A percentile compares a stretch with the other conserved stretches of the same genome.
These are phyloP conservation scores for Candida hungchunana DNA, from an alignment of 805 yeast genomes.

Conservation along the genomic window DNA sequence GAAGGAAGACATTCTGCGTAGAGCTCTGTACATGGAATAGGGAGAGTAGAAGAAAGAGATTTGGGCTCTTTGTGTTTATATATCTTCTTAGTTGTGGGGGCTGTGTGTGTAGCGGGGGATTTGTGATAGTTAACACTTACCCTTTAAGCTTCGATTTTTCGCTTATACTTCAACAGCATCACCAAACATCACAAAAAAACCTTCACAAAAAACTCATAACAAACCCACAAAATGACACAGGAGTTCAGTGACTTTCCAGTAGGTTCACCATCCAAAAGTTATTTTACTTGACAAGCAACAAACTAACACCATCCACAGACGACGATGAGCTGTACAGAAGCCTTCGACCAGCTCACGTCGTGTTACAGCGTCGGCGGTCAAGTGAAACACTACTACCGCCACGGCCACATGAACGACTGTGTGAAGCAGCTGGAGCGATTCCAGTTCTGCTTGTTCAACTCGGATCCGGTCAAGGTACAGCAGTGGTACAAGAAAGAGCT, in stretches of 20 bases:
- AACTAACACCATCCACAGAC: slow-evolving; percentile 21
- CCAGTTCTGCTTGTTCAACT: slow-evolving; percentile 71
- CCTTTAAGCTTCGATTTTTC: too few species aligned
- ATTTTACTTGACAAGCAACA: too few species aligned
- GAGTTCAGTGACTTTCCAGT: slow-evolving; percentile 24
- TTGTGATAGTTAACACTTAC: too few species aligned
- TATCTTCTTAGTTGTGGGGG: too few species aligned
- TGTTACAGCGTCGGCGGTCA: slow-evolving; percentile 94
- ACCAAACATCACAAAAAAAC: too few species aligned
- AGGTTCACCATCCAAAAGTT: slow-evolving; percentile 3
- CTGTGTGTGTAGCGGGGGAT: too few species aligned
- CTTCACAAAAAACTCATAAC: background rate
- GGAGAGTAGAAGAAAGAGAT: too few species aligned
- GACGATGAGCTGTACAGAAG: slow-evolving; percentile 73
- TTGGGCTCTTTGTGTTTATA: too few species aligned
- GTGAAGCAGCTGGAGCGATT: slow-evolving; percentile 65
- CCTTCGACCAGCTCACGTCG: slow-evolving; percentile 78
- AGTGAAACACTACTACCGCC: slow-evolving; percentile 74
- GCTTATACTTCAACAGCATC: too few species aligned
- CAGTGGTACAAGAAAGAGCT: slow-evolving; percentile 64
- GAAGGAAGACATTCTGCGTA: slow-evolving; percentile 8
- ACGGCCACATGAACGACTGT: slow-evolving; percentile 75
- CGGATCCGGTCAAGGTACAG: slow-evolving; percentile 59
- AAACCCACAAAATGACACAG: background rate
- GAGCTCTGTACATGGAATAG: too few species aligned